phyloP scores from a whole-genome alignment of 306 rosid genomes.

The Boehmeria nivea region DNA sequence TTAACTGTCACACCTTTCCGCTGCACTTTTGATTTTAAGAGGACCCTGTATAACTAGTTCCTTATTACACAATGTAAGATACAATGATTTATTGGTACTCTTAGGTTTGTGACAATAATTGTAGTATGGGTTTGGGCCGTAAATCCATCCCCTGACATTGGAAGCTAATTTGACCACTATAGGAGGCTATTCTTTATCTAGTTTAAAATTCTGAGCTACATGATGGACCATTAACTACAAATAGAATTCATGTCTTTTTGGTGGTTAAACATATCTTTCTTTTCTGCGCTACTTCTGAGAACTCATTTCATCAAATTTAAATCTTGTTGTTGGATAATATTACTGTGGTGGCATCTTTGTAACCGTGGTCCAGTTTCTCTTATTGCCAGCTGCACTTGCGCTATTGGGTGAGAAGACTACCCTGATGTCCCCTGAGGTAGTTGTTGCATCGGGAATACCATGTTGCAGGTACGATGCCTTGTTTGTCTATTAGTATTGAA shows the following conservation, averaged over 20 bases:
- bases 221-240: too few relatives aligned
- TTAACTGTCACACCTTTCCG: neutral
- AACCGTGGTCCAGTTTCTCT: conserved; percentile 56
- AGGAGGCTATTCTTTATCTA: too few relatives aligned
- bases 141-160: too few relatives aligned
- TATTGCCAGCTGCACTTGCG: conserved; percentile 86
- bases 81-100: neutral
- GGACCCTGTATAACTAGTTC: neutral
- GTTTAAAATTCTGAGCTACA: too few relatives aligned
- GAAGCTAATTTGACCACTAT: too few relatives aligned
- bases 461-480: conserved; percentile 86
- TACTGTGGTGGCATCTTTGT: conserved; percentile 33
- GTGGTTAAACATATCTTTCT: too few relatives aligned
- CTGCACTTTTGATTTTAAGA: neutral
- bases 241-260: too few relatives aligned
- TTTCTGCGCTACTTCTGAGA: too few relatives aligned
- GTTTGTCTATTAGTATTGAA: too few relatives aligned
- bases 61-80: neutral
- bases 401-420: conserved; percentile 93
- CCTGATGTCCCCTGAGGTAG: conserved; percentile 74
- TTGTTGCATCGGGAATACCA: conserved; percentile 77
- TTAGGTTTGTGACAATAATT: neutral
- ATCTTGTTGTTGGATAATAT: conserved; percentile 20
- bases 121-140: too few relatives aligned
- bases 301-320: too few relatives aligned